A percentile compares a stretch with the other conserved stretches of the same genome.
Conservation (phyloP, 768 basidiomycete genomes). For the Boletus tylopilopsis region DNA sequence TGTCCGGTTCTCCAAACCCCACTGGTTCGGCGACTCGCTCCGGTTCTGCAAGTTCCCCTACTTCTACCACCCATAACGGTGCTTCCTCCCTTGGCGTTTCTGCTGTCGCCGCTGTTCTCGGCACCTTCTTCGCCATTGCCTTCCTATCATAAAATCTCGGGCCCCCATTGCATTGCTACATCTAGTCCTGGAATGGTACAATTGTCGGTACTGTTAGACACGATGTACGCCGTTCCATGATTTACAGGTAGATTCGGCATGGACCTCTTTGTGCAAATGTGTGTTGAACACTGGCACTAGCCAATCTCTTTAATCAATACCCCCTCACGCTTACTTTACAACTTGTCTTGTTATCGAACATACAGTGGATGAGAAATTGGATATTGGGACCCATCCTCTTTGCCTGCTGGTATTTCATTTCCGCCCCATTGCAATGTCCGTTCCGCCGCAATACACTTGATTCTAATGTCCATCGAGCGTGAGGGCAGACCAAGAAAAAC, state of each 20-base stretch:
- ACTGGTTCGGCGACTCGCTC: slow-evolving; percentile 11
- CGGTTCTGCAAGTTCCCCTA: slow-evolving; percentile 10
- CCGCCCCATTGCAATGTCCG: no score
- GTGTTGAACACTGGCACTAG: slow-evolving; percentile 26
- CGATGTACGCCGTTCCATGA: slow-evolving; percentile 3
- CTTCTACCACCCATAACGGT: slow-evolving; percentile 18
- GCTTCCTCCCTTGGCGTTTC: slow-evolving; percentile 31
- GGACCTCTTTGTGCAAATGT: slow-evolving; percentile 13
- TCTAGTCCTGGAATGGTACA: slow-evolving; percentile 2
- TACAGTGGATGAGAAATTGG: no score
- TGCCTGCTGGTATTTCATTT: no score
- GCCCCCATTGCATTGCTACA: neutral
- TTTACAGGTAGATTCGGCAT: slow-evolving; percentile 1
- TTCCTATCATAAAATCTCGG: slow-evolving; percentile 35
- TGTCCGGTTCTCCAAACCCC: neutral
- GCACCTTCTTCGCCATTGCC: slow-evolving; percentile 34
- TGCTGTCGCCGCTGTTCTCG: slow-evolving; percentile 30
- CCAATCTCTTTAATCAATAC: slow-evolving; percentile 19
- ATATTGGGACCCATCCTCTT: no score
- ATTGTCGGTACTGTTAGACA: neutral
- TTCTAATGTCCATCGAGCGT: no score
- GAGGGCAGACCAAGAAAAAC: no score
- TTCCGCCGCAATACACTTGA: no score
- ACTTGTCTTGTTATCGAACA: no score
- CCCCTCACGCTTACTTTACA: neutral